Evolutionary conservation across 2,329 filamentous ascomycete species (phyloP).

Genomic region (Aspergillus spinulosporus): DNA sequence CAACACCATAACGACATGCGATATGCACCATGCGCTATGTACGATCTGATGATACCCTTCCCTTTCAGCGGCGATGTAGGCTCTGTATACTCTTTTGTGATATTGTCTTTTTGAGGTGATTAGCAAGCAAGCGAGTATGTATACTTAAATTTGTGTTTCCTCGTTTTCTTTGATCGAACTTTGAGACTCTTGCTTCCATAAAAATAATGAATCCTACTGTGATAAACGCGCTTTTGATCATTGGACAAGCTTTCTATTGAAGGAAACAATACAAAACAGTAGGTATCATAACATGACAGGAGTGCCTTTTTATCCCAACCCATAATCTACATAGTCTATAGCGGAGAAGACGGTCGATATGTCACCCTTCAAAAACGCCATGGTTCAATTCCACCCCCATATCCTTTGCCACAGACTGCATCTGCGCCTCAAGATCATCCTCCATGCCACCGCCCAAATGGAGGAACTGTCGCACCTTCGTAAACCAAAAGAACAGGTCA

Average conservation of each 20-base stretch:
- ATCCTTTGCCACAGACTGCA: constrained; percentile 84
- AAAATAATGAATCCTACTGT: neutral
- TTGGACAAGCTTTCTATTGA: too few species aligned
- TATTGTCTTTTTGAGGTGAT: constrained; percentile 1
- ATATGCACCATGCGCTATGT: neutral
- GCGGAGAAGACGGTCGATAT: neutral
- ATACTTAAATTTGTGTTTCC: constrained; percentile 1
- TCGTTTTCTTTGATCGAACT: neutral
- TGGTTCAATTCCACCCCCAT: constrained; percentile 90
- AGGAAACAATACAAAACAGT: neutral
- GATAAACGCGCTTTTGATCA: neutral
- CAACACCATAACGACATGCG: neutral
- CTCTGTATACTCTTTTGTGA: constrained; percentile 4
- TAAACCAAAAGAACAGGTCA: constrained; percentile 81
- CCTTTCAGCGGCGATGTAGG: neutral
- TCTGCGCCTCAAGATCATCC: constrained; percentile 84
- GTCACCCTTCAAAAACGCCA: constrained; percentile 78
- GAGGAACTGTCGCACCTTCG: constrained; percentile 73
- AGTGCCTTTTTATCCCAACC: constrained; percentile 1
- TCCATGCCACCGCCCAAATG: constrained; percentile 84
- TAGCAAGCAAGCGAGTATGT: constrained; percentile 6
- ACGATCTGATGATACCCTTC: constrained; percentile 6
- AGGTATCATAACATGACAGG: neutral
- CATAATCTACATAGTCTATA: constrained; percentile 12
- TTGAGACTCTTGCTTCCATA: neutral